phyloP scores from a whole-genome alignment of 2,329 filamentous ascomycete species.

The Fusarium napiforme region DNA sequence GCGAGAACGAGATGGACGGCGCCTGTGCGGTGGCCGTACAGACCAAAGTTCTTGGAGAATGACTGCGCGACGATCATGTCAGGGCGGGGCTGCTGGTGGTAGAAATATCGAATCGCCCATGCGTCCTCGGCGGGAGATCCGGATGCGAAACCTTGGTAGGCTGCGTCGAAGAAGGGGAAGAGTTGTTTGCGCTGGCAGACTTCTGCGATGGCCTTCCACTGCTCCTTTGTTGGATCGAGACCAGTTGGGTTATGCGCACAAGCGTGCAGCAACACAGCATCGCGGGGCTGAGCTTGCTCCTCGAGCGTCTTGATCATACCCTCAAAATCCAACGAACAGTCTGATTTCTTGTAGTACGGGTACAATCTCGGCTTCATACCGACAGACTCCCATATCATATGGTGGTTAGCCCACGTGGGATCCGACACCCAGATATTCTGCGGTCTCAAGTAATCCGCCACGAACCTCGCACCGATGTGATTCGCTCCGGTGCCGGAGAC shows the following conservation, averaged over 20 bases:
- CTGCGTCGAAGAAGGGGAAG: slow-evolving; percentile 97
- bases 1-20: slow-evolving; percentile 94
- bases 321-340: slow-evolving; percentile 88
- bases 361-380: slow-evolving; percentile 80
- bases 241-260: slow-evolving; percentile 99
- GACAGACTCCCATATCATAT: slow-evolving; percentile 96
- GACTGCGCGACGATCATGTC: slow-evolving; percentile 88
- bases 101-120: slow-evolving; percentile 90
- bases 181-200: slow-evolving; percentile 80
- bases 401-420: slow-evolving; percentile 98
- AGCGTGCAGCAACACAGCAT: slow-evolving; percentile 89
- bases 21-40: slow-evolving; percentile 96
- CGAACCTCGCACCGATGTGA: slow-evolving; percentile 92
- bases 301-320: slow-evolving; percentile 81
- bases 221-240: slow-evolving; percentile 89
- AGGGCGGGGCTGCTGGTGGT: slow-evolving; percentile 71
- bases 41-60: slow-evolving; percentile 97
- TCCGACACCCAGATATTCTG: slow-evolving; percentile 88
- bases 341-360: slow-evolving; percentile 90
- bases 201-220: slow-evolving; percentile 90
- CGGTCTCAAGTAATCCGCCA: slow-evolving; percentile 84
- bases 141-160: slow-evolving; percentile 97
- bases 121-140: slow-evolving; percentile 86
- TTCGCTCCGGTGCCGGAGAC: slow-evolving; percentile 97
- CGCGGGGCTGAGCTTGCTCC: slow-evolving; percentile 74